phyloP scores from a whole-genome alignment of 768 basidiomycete species.

The Mycena galericulata region DNA sequence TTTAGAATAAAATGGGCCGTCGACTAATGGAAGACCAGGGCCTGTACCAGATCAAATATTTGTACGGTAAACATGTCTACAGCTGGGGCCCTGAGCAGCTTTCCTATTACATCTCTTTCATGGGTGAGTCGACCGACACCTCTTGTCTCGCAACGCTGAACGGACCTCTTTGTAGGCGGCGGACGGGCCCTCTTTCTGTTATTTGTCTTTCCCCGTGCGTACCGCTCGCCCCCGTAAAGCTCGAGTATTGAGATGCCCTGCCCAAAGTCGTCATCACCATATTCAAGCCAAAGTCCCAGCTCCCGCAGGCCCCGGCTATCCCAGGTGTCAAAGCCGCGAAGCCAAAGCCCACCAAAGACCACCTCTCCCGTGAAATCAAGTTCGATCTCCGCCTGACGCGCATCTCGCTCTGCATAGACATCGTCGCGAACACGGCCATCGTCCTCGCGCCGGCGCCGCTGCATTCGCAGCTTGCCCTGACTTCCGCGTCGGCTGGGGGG shows the following conservation, averaged over 20 bases:
- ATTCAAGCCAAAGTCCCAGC: conserved; percentile 62
- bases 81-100: conserved; percentile 79
- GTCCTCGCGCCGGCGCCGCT: conserved; percentile 62
- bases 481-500: background rate
- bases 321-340: conserved; percentile 38
- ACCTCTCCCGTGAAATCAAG: conserved; percentile 71
- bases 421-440: conserved; percentile 72
- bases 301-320: background rate
- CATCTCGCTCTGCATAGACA: conserved; percentile 73
- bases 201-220: conserved; percentile 55
- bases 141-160: too few relatives aligned
- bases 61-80: conserved; percentile 82
- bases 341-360: conserved; percentile 60
- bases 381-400: conserved; percentile 78
- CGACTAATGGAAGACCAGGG: conserved; percentile 55
- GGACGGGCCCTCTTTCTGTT: conserved; percentile 72
- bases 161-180: conserved; percentile 48
- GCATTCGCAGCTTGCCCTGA: conserved; percentile 32
- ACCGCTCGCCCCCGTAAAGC: background rate
- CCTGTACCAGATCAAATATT: conserved; percentile 84
- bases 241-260: background rate
- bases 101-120: conserved; percentile 81
- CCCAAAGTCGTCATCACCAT: conserved; percentile 73
- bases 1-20: background rate
- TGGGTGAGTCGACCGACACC: conserved; percentile 43